Evolutionary conservation across 129 eudicot species (phyloP).

Genomic region (Chrysanthemum seticuspe): DNA sequence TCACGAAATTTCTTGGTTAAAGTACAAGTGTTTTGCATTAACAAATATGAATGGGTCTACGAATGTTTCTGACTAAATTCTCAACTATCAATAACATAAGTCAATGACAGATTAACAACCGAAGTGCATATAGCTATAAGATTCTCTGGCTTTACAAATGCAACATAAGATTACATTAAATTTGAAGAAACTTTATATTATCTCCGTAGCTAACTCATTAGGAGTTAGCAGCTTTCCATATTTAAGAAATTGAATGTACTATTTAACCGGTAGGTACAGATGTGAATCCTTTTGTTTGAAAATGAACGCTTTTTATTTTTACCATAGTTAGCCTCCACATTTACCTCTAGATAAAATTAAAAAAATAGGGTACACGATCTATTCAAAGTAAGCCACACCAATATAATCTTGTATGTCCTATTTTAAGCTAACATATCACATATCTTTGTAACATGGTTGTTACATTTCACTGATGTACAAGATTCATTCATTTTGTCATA

Average conservation of each 20-base stretch:
- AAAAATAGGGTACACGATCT: neutral
- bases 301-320: neutral
- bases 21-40: neutral
- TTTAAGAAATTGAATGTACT: neutral
- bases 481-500: slow-evolving; percentile 15
- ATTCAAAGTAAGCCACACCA: neutral
- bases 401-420: neutral
- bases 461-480: slow-evolving; percentile 16
- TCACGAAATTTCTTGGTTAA: slow-evolving; percentile 2
- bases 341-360: neutral
- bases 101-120: slow-evolving; percentile 20
- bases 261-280: neutral
- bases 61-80: neutral
- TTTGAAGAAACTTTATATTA: neutral
- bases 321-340: neutral
- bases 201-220: neutral
- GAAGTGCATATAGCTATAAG: neutral
- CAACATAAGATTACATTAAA: neutral
- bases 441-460: neutral
- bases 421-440: neutral
- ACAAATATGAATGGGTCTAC: neutral
- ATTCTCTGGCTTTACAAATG: slow-evolving; percentile 1
- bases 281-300: neutral
- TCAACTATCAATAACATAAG: slow-evolving; percentile 9
- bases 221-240: neutral